These are phyloP conservation scores for Apophysomyces variabilis DNA, from an alignment of 371 early-diverging fungal genomes.

Conservation along the genomic window DNA sequence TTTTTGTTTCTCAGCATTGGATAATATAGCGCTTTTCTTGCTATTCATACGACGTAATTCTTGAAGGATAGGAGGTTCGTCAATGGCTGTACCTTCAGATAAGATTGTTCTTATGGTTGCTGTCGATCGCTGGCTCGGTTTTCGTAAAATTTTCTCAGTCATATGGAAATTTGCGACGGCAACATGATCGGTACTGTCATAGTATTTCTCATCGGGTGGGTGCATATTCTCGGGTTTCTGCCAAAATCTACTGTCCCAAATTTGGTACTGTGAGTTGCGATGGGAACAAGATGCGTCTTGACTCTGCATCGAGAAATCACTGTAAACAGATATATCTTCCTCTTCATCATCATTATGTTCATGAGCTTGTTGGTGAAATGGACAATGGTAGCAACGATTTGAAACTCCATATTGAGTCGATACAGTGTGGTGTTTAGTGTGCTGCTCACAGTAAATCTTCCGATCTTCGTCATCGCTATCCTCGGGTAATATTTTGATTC, in stretches of 20 bases:
- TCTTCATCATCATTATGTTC: background rate
- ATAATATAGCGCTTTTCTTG: background rate
- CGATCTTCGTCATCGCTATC: slow-evolving; percentile 16
- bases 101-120: background rate
- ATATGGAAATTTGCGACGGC: background rate
- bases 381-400: background rate
- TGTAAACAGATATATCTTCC: background rate
- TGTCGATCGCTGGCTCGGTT: slow-evolving; percentile 12
- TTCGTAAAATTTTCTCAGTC: background rate
- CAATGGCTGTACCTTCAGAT: background rate
- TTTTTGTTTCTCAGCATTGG: background rate
- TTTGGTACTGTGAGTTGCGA: slow-evolving; percentile 12
- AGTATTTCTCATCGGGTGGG: slow-evolving; percentile 1
- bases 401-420: background rate
- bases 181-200: slow-evolving; percentile 4
- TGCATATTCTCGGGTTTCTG: slow-evolving; percentile 16
- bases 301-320: slow-evolving; percentile 4
- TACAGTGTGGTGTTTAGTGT: slow-evolving; percentile 4
- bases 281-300: background rate
- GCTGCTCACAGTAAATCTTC: slow-evolving; percentile 12
- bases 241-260: slow-evolving; percentile 28
- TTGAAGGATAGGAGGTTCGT: slow-evolving; percentile 29
- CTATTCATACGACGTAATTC: slow-evolving; percentile 28
- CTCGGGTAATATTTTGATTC: slow-evolving; percentile 30
- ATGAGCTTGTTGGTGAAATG: background rate